Evolutionary conservation across 768 basidiomycete genomes (phyloP), one percentile per base, ranked within the genome.

Genomic region (Tricholoma sp.): DNA sequence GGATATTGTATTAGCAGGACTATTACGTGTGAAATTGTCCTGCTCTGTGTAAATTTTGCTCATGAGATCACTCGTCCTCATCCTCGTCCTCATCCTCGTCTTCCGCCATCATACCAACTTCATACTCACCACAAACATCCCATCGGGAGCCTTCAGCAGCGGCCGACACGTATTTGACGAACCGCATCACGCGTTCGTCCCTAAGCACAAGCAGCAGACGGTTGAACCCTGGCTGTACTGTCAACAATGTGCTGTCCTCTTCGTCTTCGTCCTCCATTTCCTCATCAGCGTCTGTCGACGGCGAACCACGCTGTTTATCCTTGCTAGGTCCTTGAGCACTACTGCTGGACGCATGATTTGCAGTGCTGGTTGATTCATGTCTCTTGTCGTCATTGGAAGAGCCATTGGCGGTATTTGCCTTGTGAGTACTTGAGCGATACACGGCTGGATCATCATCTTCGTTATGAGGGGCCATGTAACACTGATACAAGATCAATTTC

Each of bases 381-480:
- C 34, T 36, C 8, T 15, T 44, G 33, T 47, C 54, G 4, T 56
- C 55, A 29, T 63, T 45, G n/a, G 65, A 58, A 8, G 61, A 56
- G 28, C 47, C 64, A 47, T 72, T 66, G 3, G 61, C 31, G 9
- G 61, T 51, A 3, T 60, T 37, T 57, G 77, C 78, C 66, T 78
- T 78, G 39, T 74, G 70, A 15, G 78, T 76, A 18, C 84, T 80
- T 15, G 83, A 81, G 29, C 93, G 88, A 69, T 96, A 98, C 13
- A 97, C 88, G 1, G 95, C 93, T 12, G 94, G 94, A 69, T 98
- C 95, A 60, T 96, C 94, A 65, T 93, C 92, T 62, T 91, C 94
- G 59, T 95, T 88, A 60, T 96, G 93, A 41, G 92, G 91, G 1
- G 94, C 90, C 83, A 97, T 89, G 70, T 98, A 98, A 66, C 94